Evolutionary conservation across 192 early-diverging fungal species (phyloP), one percentile per base, ranked within the genome.

Genomic region (Cetraspora pellucida): DNA sequence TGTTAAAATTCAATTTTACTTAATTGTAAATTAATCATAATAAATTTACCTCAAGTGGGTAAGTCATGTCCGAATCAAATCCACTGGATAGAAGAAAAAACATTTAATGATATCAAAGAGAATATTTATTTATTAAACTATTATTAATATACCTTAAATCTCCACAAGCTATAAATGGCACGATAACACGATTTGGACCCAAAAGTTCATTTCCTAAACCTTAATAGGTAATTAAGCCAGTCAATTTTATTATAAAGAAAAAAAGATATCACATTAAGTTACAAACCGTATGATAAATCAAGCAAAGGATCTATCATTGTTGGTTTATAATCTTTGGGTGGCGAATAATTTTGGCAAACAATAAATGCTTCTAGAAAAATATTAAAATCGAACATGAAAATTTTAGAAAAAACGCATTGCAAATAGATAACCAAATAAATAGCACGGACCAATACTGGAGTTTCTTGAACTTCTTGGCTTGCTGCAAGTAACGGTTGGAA

Each of bases 401-500:
- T 19, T 16, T 52, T 54, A 4, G 11, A 54, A 19, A 54, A 19
- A 19, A 7, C 37, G 0, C 37, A 37, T 6, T 6, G 37, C 7
- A 37, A 37, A 37, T 2, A 37, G 37, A 37, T 37, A 19, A 78
- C 27, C 30, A 25, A 63, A 3, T 16, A 16, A 37, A 67, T 28
- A 13, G 50, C 0, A 50, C 2, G 70, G 23, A 87, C 85, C 88
- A 54, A 89, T 97, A 80, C 92, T 94, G 21, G 95, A 96, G 79
- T 96, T 93, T 65, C 97, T 89, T 27, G 94, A 96, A 80, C 94
- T 95, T 77, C 96, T 85, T 27, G 98, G 98, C 80, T 99, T 99
- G 66, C 89, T 88, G 75, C 93, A 94, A 21, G 91, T 92, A n/a
- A 99, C 98, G 0, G 80, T 81, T n/a, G 86, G 84, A 85, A 99